Evolutionary conservation across 2,329 filamentous ascomycete genomes (phyloP), one percentile per base, ranked within the genome.

Genomic region (Colletotrichum incanum): DNA sequence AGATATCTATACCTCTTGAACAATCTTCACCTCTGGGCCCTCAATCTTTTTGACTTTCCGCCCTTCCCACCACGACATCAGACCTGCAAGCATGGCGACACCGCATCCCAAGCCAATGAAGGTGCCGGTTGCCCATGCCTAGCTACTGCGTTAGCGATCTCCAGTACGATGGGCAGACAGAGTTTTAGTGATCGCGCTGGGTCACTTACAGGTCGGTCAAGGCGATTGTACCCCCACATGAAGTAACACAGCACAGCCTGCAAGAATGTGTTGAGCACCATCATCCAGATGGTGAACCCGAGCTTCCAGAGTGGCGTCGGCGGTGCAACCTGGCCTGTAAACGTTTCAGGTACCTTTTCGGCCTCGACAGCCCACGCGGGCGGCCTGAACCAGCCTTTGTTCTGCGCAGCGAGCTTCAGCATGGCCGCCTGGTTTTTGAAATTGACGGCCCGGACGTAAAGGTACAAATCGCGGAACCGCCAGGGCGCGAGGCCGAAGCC

Each of bases 401-500:
- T 77, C 63, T 77, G 76, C 43, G 54, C 65, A 2, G 75, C 71
- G 18, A 78, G 73, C 54, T 69, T 73, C 23, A 39, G 66, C 77
- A 79, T 78, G 26, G 76, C 69, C 3, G n/a, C 34, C 6, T 18
- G 59, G 43, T 77, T 34, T 41, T 72, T 73, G 56, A 75, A 75
- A 49, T 75, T 58, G 16, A 59, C 72, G 56, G 74, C 76, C 2
- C 73, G 74, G 26, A 74, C 62, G 49, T 74, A 78, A 34, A 49
- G 54, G 43, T 75, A 75, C 20, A 75, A 47, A 20, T 76, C 75
- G 45, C 75, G 75, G 55, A 75, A 75, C 6, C 75, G 74, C 94
- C 94, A 97, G 0, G 94, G 94, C 1, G 93, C 92, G 9, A 96
- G 87, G 0, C 94, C 94, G 76, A 97, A 96, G 0, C 92, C 94